phyloP scores from a whole-genome alignment of 805 yeast species.

The Kuraishia ogatae region DNA sequence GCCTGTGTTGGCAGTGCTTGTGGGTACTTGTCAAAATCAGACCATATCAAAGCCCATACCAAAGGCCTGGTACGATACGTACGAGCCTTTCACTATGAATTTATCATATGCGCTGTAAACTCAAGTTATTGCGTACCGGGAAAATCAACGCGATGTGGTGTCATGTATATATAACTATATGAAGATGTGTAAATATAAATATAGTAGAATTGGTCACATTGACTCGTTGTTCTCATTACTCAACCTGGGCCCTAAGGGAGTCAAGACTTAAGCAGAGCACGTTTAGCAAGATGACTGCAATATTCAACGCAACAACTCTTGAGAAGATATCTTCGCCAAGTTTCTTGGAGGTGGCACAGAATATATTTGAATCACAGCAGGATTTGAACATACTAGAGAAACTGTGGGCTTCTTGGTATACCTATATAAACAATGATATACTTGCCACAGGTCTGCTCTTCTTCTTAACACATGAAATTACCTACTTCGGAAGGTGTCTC shows the following conservation, averaged over 20 bases:
- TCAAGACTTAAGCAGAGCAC: neutral
- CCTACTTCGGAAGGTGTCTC: constrained; percentile 49
- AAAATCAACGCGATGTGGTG: neutral
- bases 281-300: constrained; percentile 17
- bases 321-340: constrained; percentile 16
- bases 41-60: neutral
- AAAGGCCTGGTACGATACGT: neutral
- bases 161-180: too few species aligned
- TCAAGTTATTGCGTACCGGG: neutral
- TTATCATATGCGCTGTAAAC: neutral
- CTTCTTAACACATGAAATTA: constrained; percentile 45
- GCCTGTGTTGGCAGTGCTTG: neutral
- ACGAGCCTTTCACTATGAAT: neutral
- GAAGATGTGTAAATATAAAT: too few species aligned
- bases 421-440: constrained; percentile 42
- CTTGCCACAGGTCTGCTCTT: constrained; percentile 51
- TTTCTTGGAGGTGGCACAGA: constrained; percentile 23
- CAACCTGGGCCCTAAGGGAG: neutral
- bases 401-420: constrained; percentile 49
- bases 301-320: constrained; percentile 22
- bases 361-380: constrained; percentile 28
- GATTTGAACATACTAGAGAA: constrained; percentile 36
- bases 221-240: neutral
- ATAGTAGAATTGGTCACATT: neutral
- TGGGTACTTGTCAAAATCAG: neutral